Percentiles rank a stretch among this genome's conserved stretches.
Conservation (phyloP, 1,284 basidiomycete species). For the Naganishia albida region DNA sequence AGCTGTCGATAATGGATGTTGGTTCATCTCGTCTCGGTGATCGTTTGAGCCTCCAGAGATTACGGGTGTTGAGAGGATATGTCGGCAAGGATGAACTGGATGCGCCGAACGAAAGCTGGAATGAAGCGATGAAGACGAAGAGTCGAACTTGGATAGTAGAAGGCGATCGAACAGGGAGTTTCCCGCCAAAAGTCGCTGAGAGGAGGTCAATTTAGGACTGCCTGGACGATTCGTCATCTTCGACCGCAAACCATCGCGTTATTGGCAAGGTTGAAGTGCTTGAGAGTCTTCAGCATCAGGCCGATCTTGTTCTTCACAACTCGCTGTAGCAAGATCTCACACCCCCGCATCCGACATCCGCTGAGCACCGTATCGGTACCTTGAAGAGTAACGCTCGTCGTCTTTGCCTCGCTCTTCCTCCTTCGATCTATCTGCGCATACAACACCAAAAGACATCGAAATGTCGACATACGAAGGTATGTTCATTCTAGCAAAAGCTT, state of each 20-base stretch:
- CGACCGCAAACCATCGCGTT: no score
- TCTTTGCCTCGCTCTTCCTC: no score
- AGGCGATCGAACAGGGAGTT: constrained; percentile 10
- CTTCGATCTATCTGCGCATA: no score
- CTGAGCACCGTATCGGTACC: no score
- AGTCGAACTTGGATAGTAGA: constrained; percentile 2
- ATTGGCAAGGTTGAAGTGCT: no score
- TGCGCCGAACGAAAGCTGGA: background rate
- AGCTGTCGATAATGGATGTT: constrained; percentile 44
- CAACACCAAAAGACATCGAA: background rate
- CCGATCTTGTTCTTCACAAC: no score
- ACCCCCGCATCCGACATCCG: no score
- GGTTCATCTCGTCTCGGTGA: background rate
- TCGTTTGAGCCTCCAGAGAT: background rate
- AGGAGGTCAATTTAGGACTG: background rate
- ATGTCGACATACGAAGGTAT: constrained; percentile 28
- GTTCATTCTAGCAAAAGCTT: background rate
- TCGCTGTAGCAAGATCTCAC: no score
- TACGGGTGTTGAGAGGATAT: background rate
- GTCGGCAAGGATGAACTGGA: background rate
- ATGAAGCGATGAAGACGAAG: background rate
- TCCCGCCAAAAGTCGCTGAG: background rate
- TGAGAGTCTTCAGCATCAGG: background rate
- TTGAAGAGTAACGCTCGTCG: no score
- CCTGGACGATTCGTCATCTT: background rate